Base-by-base conservation (phyloP, 805 yeast genomes). In the Candida succiphila region DNA sequence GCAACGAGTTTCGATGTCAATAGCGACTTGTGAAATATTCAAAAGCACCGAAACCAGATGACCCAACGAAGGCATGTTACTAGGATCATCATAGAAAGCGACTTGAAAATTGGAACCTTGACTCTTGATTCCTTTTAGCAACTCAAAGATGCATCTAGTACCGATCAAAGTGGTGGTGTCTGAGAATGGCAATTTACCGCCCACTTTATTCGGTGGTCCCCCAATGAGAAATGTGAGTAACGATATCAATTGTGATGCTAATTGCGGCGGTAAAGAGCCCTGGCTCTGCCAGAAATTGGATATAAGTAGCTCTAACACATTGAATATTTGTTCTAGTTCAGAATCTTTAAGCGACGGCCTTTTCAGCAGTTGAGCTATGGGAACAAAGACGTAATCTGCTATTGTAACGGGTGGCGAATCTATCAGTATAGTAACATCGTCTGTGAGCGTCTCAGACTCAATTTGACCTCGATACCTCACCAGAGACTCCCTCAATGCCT, bases 371-470 rank as follows among this genome's bases (percentile, higher is more conserved):
- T 67, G 66, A 1, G 75, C 65, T 3, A 79, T 44, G 0, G 87
- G 86, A 10, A 74, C 65, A 50, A 75, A 76, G 1, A 78, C 61
- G 37, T 77, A 76, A 39, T 78, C 82, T 0, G 80, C 80, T 15
- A 77, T 45, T 18, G 58, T 59, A 1, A 58, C 40, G 0, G 72
- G 67, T 29, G n/a, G n/a, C n/a, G n/a, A n/a, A n/a, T n/a, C n/a
- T 5, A 27, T 34, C 7, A 41, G 16, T 4, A 17, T 17, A 17
- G 31, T 18, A 2, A 20, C 17, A 14, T 27, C 32, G n/a, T 16
- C 31, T 24, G 30, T 32, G 8, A n/a, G 14, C n/a, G 22, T 21
- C 7, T 20, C 7, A n/a, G 17, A 24, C 10, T 13, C 17, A 24
- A 16, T 20, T 5, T 30, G 15, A n/a, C 28, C 22, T 23, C 34